Evolutionary conservation across 257 asterid genomes (phyloP).

Genomic region (Solanum acaule): DNA sequence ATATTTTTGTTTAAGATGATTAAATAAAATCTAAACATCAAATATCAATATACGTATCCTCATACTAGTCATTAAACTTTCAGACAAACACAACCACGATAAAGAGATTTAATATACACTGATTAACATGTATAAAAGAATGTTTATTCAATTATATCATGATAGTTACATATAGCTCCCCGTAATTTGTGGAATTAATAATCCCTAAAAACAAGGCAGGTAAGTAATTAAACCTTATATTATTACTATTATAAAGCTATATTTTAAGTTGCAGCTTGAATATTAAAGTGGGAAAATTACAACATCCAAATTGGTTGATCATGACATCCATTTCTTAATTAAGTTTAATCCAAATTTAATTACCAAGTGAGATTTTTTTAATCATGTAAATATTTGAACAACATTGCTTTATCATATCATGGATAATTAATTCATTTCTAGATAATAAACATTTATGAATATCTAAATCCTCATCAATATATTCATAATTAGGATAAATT

Average conservation of each 20-base stretch:
- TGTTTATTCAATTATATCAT: background rate
- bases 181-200: background rate
- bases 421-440: background rate
- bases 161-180: background rate
- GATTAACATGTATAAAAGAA: background rate
- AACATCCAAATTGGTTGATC: background rate
- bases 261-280: background rate
- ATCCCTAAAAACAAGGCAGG: background rate
- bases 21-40: background rate
- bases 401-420: background rate
- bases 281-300: background rate
- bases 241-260: background rate
- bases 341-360: background rate
- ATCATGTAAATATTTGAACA: background rate
- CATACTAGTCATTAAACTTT: too few relatives aligned
- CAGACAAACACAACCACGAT: background rate
- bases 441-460: background rate
- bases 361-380: background rate
- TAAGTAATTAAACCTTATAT: background rate
- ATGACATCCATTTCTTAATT: background rate
- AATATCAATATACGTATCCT: background rate
- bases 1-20: background rate
- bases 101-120: background rate
- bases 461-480: background rate
- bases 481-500: background rate